phyloP scores from a whole-genome alignment of 371 early-diverging fungal genomes.

The Haplosporangium sp. region DNA sequence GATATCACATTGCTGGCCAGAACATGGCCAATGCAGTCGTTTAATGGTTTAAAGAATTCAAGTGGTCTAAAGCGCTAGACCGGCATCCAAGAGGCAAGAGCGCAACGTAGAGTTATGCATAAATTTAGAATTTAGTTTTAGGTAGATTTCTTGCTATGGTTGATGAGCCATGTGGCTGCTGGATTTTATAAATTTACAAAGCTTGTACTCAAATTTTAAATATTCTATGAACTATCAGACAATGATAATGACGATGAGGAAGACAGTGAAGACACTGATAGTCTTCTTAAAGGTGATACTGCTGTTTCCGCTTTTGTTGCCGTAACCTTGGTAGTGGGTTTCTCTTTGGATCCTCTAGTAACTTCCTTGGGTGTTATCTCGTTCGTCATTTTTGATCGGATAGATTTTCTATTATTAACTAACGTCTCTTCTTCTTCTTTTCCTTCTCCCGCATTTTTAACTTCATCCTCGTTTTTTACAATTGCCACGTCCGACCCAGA shows the following conservation, averaged over 20 bases:
- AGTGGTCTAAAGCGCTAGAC: too few species aligned
- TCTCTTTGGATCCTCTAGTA: background rate
- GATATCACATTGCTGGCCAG: too few species aligned
- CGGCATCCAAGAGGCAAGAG: too few species aligned
- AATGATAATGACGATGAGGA: constrained; percentile 4
- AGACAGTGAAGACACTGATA: constrained; percentile 2
- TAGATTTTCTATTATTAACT: background rate
- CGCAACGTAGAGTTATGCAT: too few species aligned
- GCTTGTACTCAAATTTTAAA: background rate
- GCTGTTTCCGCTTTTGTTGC: background rate
- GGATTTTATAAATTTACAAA: too few species aligned
- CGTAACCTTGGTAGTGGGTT: background rate
- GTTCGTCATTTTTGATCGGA: background rate
- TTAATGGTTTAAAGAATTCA: too few species aligned
- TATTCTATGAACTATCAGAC: constrained; percentile 11
- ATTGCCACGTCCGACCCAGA: background rate
- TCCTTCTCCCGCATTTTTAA: background rate
- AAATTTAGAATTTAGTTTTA: too few species aligned
- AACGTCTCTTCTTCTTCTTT: background rate
- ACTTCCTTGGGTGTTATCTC: too few species aligned
- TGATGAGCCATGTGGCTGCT: too few species aligned
- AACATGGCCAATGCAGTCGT: too few species aligned
- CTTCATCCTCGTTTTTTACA: background rate
- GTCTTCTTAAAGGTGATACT: background rate
- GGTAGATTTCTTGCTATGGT: too few species aligned